Evolutionary conservation across 352 stramenopile species (phyloP), one percentile per base, ranked within the genome.

Genomic region (Globisporangium nunn): DNA sequence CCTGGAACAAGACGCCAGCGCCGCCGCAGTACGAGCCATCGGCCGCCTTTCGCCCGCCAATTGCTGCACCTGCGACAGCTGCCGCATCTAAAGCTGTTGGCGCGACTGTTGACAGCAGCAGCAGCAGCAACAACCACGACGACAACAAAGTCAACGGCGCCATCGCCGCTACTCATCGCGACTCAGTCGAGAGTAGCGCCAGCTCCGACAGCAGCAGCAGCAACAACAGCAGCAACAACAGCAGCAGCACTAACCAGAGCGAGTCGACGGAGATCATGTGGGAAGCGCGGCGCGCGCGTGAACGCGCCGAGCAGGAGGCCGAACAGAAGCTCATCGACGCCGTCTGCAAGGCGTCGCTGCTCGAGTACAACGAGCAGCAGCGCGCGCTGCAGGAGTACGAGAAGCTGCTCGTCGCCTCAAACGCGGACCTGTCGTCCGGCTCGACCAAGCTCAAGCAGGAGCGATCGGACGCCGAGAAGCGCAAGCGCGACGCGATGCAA

Each of bases 291-390:
- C 75, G 69, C 15, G 64, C 62, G 1, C 67, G 79, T 2, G 65
- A 83, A 55, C 70, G 78, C 28, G 75, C 79, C 1, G 73, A 91
- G 50, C 64, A 75, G 31, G 61, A 83, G 33, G 74, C 75, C 4
- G 81, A 93, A 18, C 72, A 80, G 54, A 89, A 91, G 57, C 66
- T 93, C 11, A 67, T 93, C 11, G 78, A 91, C 28, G 84, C 84
- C 0, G 84, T 93, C 30, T 84, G 80, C 51, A 81, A 85, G 60
- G 81, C 79, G 18, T 93, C 84, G 31, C 63, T 93, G 49, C 68
- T 78, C 14, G 84, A 91, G 56, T 89, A 62, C 52, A 91, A 87
- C 31, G 75, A 88, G 33, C 75, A 76, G 17, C 68, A 91, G 63
- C 81, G 78, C 40, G 74, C 68, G 29, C 48, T 90, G 6, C 68